Evolutionary conservation across 2,329 filamentous ascomycete genomes (phyloP), one percentile per base, ranked within the genome.

Genomic region (Berkeleyomyces basicola): DNA sequence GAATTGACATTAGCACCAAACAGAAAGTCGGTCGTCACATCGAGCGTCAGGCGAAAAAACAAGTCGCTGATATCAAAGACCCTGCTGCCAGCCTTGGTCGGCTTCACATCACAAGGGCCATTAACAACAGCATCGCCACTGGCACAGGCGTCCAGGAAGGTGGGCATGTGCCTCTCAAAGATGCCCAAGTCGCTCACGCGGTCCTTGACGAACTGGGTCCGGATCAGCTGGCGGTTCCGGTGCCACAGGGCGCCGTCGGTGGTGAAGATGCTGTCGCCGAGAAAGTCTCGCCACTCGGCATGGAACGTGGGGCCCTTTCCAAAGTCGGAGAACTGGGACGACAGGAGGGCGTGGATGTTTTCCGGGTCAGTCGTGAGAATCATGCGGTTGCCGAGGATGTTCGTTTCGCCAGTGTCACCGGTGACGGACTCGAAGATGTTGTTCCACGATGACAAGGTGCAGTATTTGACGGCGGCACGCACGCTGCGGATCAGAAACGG

Each of bases 291-390:
- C 86, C 87, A 95, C 60, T 90, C 85, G 7, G 73, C 68, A 68
- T 91, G 85, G 74, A 95, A 95, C 31, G 77, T 73, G 66, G 83
- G 74, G 5, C 90, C 90, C 71, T 96, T 90, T 68, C 90, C 91
- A 70, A 85, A 96, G 70, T 95, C 88, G 47, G 67, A 63, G 70
- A 96, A 96, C 70, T 96, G 89, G 1, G 86, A 87, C 0, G 90
- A 88, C n/a, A 96, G 77, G 31, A 96, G 79, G 4, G 91, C 88
- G 72, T 96, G 95, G 75, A 95, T 87, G 70, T 96, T 96, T 69
- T 95, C 89, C 0, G 87, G 87, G 67, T 96, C 90, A 4, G 82
- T 81, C 0, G 91, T 96, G 69, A 93, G 79, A 64, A 95, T 72
- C 31, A 86, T 72, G n/a, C 87, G 82, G 58, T 74, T 71, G 58